Evolutionary conservation across 192 early-diverging fungal species (phyloP), one percentile per base, ranked within the genome.

Genomic region (Coemansia furcata): DNA sequence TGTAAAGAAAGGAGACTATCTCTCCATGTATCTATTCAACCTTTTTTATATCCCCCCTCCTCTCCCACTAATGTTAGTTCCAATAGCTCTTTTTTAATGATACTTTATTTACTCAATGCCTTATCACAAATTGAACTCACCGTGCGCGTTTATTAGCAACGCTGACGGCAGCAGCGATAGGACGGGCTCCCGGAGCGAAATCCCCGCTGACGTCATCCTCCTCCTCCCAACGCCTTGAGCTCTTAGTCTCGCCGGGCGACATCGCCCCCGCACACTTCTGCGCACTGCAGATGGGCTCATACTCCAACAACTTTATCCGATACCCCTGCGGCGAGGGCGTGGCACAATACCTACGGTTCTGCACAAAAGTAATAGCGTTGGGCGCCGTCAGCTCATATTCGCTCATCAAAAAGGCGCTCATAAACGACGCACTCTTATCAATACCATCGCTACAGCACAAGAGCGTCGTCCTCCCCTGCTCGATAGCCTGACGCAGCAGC

Each of bases 401-500:
- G 63, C 89, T 89, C 91, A 97, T 97, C 40, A 96, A 65, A 79
- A 94, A 97, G 3, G 93, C 94, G 30, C 94, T 88, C 0, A 95
- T 91, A 80, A 97, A 93, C 37, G 90, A 84, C 8, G 95, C 91
- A 32, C 88, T 88, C 63, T 94, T 83, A 4, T 91, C 92, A 57
- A 97, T 91, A 10, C 94, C 95, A 23, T 90, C 91, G 71, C 87
- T 90, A 60, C 90, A 91, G 38, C 87, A 89, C 36, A 90, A 86
- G 2, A 93, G 63, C 6, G 90, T 87, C 42, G 79, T 88, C 2
- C 85, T 83, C 35, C 76, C 73, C 14, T 65, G 39, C 17, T 38
- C 42, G 3, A 84, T 35, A 9, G 86, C 80, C 17, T 84, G 60
- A 23, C 72, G 70, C 60, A 95, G 87, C 57, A 88, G 88, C 47